phyloP scores from a whole-genome alignment of 805 yeast genomes.

The Lipomyces yamanashiensis region DNA sequence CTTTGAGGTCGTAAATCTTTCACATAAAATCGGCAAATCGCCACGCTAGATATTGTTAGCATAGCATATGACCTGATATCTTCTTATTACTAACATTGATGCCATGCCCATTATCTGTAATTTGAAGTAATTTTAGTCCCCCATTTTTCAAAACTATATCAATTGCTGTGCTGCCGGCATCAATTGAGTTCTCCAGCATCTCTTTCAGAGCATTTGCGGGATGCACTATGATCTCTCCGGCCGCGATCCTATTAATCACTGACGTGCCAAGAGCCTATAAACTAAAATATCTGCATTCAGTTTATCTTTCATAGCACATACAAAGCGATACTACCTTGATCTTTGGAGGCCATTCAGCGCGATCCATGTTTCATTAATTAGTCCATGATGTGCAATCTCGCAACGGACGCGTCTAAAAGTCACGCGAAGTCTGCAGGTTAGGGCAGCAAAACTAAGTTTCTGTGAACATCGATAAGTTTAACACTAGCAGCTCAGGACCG shows the following conservation, averaged over 20 bases:
- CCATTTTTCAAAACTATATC: conserved; percentile 90
- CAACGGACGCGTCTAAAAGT: no score
- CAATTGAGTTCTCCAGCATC: conserved; percentile 87
- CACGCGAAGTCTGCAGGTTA: no score
- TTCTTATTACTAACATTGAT: conserved; percentile 48
- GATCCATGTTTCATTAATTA: no score
- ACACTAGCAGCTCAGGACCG: no score
- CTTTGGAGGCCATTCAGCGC: not conserved
- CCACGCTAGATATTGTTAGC: conserved; percentile 47
- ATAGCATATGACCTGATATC: not conserved
- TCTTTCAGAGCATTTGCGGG: conserved; percentile 96
- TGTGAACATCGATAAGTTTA: no score
- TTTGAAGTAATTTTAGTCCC: conserved; percentile 82
- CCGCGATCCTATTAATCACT: conserved; percentile 91
- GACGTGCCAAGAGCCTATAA: conserved; percentile 58
- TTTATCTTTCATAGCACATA: no score
- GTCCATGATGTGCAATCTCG: no score
- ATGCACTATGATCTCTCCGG: conserved; percentile 93
- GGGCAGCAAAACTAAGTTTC: no score
- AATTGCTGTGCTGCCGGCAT: conserved; percentile 74
- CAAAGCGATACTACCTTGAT: not conserved
- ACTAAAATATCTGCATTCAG: no score
- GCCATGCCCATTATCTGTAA: conserved; percentile 89
- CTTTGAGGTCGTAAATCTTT: conserved; percentile 91
- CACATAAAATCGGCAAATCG: conserved; percentile 81